Base-by-base conservation (phyloP, 208 protist genomes). In the Crithidia fasciculata region DNA sequence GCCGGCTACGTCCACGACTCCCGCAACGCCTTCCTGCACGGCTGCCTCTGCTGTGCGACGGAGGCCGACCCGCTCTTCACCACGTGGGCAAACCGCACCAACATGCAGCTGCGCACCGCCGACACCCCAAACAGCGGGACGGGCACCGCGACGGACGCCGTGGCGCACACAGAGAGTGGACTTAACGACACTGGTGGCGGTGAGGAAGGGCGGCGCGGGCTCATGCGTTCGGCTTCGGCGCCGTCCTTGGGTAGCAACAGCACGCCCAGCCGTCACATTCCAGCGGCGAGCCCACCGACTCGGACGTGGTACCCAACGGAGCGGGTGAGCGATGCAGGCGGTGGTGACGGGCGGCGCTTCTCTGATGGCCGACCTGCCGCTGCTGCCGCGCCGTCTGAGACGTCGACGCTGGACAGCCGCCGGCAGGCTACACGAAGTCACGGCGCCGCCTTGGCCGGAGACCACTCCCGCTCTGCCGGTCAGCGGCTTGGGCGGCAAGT, bases 1-100 rank as follows among this genome's bases (percentile, higher is more conserved):
- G 66, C 68, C 36, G 74, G 74, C 41, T 80, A 71, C 50, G 56
- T 80, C 53, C 74, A 80, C 65, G 50, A 69, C 60, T 57, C 74
- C n/a, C 74, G 71, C 63, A 69, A 80, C 49, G 74, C 68, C 5
- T 53, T 80, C 45, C 49, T 70, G 15, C 67, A 52, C 39, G 68
- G 68, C 61, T 80, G 74, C 56, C 50, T 62, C 28, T 80, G 74
- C 68, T 74, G 67, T 47, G 62, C 68, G 18, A 40, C 68, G 0
- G 61, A 73, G 18, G 68, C 74, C 39, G 74, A 60, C 8, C 74
- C 74, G 28, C 74, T 69, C 55, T 80, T 80, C 43, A 74, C 68
- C 10, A 80, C 74, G 8, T 80, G 74, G 74, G 47, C 65, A 12
- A 80, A 69, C 47, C 74, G 55, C 54, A 74, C 58, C 74, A 57